Evolutionary conservation across 176 grass and related monocot species (phyloP), one percentile per base, ranked within the genome.

Genomic region (Aechmea fasciata): DNA sequence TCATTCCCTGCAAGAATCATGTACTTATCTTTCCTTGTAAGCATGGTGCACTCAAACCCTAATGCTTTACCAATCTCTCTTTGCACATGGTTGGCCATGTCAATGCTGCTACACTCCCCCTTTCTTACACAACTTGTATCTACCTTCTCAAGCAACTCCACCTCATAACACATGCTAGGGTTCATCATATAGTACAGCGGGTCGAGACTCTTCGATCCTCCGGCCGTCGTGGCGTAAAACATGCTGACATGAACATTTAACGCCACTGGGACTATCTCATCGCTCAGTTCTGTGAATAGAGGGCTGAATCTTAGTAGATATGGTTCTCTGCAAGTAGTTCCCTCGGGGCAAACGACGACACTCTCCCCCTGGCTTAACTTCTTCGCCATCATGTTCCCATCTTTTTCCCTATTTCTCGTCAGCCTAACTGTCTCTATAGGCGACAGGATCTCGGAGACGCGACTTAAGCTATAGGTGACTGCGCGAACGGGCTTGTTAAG

Each of bases 11-110:
- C 84, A 49, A 97, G 86, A 70, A 92, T 90, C 76, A 92, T 70
- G 82, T 97, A 97, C 82, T 97, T 97, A 48, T 97, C 89, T 74
- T 71, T 89, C 79, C 93, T 87, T 1, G 93, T 92, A 17, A 90
- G 79, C 15, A 50, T 78, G 0, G 93, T 92, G 89, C 89, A 85
- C 68, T 75, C 54, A 75, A 79, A 92, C 49, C 81, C 83, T 0
- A 97, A 84, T 47, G 77, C 76, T 55, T 78, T 73, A 1, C 79
- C 83, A 54, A 97, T 72, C 68, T 74, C 66, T 41, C 73, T 73
- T 80, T 97, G 89, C 69, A 97, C 73, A 48, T 75, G 63, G 73
- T 97, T 97, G 1, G 93, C 93, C 57, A 90, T 75, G 14, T 75
- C 83, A 41, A 50, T 62, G 17, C 41, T 12, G 23, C 54, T 54